Evolutionary conservation across 495 filamentous ascomycete species (phyloP).

Genomic region (Penicillium fimorum): DNA sequence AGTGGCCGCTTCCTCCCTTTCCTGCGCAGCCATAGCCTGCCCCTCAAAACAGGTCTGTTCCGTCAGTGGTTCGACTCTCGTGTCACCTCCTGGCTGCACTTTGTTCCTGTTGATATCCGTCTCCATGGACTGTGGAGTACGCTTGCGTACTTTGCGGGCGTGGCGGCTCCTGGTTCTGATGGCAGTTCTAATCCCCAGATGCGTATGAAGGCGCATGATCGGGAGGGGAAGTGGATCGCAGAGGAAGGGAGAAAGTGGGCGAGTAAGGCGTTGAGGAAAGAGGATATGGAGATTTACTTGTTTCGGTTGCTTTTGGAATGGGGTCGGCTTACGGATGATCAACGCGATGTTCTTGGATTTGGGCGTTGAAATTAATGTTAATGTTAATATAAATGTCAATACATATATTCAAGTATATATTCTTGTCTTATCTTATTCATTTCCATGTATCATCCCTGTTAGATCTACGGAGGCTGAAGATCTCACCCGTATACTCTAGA

Average conservation of each 20-base stretch:
- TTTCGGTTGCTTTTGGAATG: conserved; percentile 77
- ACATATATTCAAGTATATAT: conserved; percentile 3
- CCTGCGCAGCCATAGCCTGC: conserved; percentile 58
- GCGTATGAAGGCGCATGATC: conserved; percentile 38
- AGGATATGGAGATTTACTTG: conserved; percentile 84
- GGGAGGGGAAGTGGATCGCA: conserved; percentile 61
- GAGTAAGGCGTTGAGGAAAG: conserved; percentile 61
- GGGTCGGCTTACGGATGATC: conserved; percentile 63
- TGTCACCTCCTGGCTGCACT: conserved; percentile 72
- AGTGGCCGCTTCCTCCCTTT: conserved; percentile 62
- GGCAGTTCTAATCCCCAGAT: conserved; percentile 14
- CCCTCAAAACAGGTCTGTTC: conserved; percentile 65
- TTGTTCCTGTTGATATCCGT: conserved; percentile 70
- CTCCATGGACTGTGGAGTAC: conserved; percentile 64
- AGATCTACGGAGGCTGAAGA: not conserved
- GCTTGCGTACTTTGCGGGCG: conserved; percentile 60
- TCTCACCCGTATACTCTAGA: not conserved
- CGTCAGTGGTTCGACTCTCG: conserved; percentile 73
- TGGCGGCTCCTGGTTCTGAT: conserved; percentile 12
- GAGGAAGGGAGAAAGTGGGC: conserved; percentile 66
- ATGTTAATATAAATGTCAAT: conserved; percentile 10
- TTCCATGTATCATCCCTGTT: not conserved
- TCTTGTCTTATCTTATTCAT: not conserved
- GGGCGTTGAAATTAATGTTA: conserved; percentile 9
- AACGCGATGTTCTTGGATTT: conserved; percentile 59